Percentiles rank a stretch among this genome's conserved stretches.
These are phyloP conservation scores for Sporobolus alterniflorus DNA, from an alignment of 202 grass and related monocot genomes.

Conservation along the genomic window DNA sequence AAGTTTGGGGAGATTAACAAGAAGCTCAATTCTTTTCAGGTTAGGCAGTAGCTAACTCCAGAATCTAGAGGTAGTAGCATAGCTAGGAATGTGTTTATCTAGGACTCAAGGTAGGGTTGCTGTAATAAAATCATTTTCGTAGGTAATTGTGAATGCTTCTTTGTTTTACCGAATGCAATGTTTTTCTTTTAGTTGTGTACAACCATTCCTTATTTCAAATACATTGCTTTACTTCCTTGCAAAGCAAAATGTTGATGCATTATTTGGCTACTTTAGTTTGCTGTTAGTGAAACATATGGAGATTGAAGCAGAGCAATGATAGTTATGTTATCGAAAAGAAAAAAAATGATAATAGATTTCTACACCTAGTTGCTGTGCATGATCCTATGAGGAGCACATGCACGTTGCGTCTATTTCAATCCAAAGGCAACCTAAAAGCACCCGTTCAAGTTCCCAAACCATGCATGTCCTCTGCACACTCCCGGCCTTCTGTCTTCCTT, in stretches of 20 bases:
- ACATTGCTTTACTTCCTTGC: not conserved
- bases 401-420: conserved; percentile 29
- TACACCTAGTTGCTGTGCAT: not conserved
- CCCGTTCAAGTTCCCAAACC: not conserved
- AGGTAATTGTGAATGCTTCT: not conserved
- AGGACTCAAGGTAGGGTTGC: conserved; percentile 6
- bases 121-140: conserved; percentile 7
- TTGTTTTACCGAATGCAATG: not conserved
- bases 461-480: not conserved
- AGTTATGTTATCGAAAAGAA: not conserved
- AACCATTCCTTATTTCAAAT: not conserved
- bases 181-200: not conserved
- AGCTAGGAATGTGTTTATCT: not conserved
- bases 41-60: conserved; percentile 32
- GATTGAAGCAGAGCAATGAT: conserved; percentile 14
- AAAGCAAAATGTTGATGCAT: not conserved
- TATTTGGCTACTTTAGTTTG: not conserved
- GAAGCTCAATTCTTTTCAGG: conserved; percentile 62
- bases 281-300: not conserved
- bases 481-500: not conserved
- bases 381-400: conserved; percentile 1
- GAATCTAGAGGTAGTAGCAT: conserved; percentile 20
- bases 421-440: not conserved
- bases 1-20: conserved; percentile 91
- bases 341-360: not conserved